Evolutionary conservation across 1,284 basidiomycete species (phyloP).

Genomic region (Earliella scabrosa): DNA sequence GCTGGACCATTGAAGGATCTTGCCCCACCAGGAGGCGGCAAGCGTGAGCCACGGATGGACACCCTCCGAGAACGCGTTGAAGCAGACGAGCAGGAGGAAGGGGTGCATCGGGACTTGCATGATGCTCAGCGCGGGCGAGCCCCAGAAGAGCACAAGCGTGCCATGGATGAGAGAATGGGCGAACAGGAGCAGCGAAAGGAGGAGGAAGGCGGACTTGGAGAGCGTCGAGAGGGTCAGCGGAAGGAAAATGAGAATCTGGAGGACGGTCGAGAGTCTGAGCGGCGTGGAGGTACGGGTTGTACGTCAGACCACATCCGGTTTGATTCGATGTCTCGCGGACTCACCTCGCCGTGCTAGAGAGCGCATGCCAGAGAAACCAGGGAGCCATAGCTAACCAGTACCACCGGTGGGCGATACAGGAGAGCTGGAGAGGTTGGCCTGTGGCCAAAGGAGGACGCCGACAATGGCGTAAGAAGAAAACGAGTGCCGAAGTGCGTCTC

Average conservation of each 20-base stretch:
- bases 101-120: conserved; percentile 83
- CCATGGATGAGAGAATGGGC: conserved; percentile 78
- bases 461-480: conserved; percentile 13
- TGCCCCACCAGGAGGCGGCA: conserved; percentile 74
- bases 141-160: conserved; percentile 68
- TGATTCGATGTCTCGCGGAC: conserved; percentile 20
- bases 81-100: conserved; percentile 77
- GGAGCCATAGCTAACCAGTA: conserved; percentile 35
- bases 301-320: conserved; percentile 6
- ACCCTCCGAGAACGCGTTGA: conserved; percentile 75
- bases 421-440: conserved; percentile 19
- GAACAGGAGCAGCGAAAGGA: conserved; percentile 80
- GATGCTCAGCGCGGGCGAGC: conserved; percentile 67
- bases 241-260: conserved; percentile 83
- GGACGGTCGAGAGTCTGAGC: conserved; percentile 68
- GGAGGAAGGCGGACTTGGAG: conserved; percentile 77
- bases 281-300: conserved; percentile 3
- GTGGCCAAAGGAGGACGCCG: conserved; percentile 15
- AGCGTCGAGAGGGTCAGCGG: conserved; percentile 83
- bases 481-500: background rate
- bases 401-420: conserved; percentile 20
- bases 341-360: conserved; percentile 68
- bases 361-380: conserved; percentile 69
- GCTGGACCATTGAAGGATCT: conserved; percentile 68
- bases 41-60: conserved; percentile 61